phyloP scores from a whole-genome alignment of 2,329 filamentous ascomycete genomes.

The Blastomyces percursus region DNA sequence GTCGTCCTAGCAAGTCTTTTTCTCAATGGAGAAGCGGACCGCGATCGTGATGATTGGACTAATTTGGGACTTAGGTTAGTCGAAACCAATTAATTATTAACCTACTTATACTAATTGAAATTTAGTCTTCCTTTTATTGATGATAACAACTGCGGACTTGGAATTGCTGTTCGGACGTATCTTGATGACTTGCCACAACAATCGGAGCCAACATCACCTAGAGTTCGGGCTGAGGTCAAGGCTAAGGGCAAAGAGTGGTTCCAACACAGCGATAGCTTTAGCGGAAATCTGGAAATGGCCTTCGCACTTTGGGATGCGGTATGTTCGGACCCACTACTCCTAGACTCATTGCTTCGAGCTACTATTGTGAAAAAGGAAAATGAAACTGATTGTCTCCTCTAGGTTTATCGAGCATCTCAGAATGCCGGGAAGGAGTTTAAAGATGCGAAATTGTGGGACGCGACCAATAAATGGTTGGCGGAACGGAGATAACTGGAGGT shows the following conservation, averaged over 20 bases:
- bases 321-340: slow-evolving; percentile 26
- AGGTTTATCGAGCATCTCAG: slow-evolving; percentile 51
- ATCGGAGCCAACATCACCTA: slow-evolving; percentile 42
- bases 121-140: slow-evolving; percentile 35
- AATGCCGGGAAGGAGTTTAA: slow-evolving; percentile 42
- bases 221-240: slow-evolving; percentile 41
- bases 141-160: slow-evolving; percentile 37
- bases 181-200: slow-evolving; percentile 45
- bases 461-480: slow-evolving; percentile 49
- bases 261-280: slow-evolving; percentile 48
- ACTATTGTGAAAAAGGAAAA: not conserved
- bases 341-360: not conserved
- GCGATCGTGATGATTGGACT: slow-evolving; percentile 55
- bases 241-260: slow-evolving; percentile 49
- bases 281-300: slow-evolving; percentile 47
- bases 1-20: slow-evolving; percentile 71
- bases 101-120: slow-evolving; percentile 9
- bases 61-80: slow-evolving; percentile 62
- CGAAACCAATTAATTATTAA: not conserved
- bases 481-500: slow-evolving; percentile 22
- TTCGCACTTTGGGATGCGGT: slow-evolving; percentile 57
- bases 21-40: slow-evolving; percentile 64
- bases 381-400: slow-evolving; percentile 11
- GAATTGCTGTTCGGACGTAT: slow-evolving; percentile 40
- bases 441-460: slow-evolving; percentile 46